Percentiles rank a stretch among this genome's conserved stretches.
These are phyloP conservation scores for Coniosporium tulheliwenetii DNA, from an alignment of 2,329 filamentous ascomycete species.

Conservation along the genomic window DNA sequence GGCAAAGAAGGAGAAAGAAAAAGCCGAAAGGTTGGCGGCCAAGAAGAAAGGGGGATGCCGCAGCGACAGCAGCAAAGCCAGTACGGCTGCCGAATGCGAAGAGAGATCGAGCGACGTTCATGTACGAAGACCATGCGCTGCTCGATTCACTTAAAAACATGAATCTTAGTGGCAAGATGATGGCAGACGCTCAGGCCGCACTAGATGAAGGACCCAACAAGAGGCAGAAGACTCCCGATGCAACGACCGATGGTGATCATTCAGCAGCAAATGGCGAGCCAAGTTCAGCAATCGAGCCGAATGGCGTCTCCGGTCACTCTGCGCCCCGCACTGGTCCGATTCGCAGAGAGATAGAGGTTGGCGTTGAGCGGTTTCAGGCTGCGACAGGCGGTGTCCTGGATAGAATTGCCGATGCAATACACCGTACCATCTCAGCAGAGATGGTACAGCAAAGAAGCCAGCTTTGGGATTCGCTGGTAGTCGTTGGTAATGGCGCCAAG, in stretches of 20 bases:
- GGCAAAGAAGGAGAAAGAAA: slow-evolving; percentile 70
- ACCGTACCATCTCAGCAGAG: slow-evolving; percentile 69
- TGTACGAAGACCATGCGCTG: slow-evolving; percentile 52
- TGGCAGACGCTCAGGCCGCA: slow-evolving; percentile 35
- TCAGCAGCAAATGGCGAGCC: not conserved
- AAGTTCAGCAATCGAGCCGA: not conserved
- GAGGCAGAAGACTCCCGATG: slow-evolving; percentile 15
- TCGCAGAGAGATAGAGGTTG: slow-evolving; percentile 56
- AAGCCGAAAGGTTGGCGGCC: slow-evolving; percentile 45
- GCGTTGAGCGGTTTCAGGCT: slow-evolving; percentile 54
- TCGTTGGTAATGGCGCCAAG: slow-evolving; percentile 74
- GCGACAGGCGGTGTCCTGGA: slow-evolving; percentile 59
- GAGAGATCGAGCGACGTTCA: slow-evolving; percentile 51
- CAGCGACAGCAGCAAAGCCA: slow-evolving; percentile 44
- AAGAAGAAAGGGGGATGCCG: slow-evolving; percentile 40
- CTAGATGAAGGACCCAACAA: slow-evolving; percentile 30
- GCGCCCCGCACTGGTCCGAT: slow-evolving; percentile 17
- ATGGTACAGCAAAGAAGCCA: slow-evolving; percentile 72
- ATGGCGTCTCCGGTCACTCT: slow-evolving; percentile 4
- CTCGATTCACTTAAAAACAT: slow-evolving; percentile 37
- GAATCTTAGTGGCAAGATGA: slow-evolving; percentile 28
- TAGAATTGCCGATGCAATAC: slow-evolving; percentile 68
- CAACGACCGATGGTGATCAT: slow-evolving; percentile 8
- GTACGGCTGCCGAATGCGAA: slow-evolving; percentile 56
- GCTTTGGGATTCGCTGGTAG: slow-evolving; percentile 83